Base-by-base conservation (phyloP, 1,139 yeast genomes). In the Suhomyces ambrosiae region DNA sequence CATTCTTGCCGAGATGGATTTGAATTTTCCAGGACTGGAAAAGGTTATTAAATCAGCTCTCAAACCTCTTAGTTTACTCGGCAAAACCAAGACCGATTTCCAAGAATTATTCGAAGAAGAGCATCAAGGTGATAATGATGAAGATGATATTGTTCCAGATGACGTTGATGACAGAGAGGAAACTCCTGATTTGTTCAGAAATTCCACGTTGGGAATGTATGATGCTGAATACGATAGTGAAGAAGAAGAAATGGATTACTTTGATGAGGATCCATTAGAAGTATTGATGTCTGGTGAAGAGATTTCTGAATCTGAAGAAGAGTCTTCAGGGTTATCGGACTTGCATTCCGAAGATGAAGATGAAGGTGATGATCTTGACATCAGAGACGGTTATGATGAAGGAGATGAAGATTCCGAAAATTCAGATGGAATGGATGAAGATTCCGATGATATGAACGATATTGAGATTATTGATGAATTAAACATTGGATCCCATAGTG, bases 181-280 rank as follows among this genome's bases (percentile, higher is more conserved):
- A 38, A 78, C 89, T 0, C 90, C 95, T 0, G 95, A 89, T 56
- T 69, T 90, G 53, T 82, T 89, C 60, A 72, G 84, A 36, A 88
- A 90, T 56, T 89, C 97, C 0, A 87, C 97, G 0, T 70, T 90
- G 35, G 97, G 97, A 2, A 89, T 90, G 96, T 90, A 86, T 56
- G 97, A 90, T 51, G 82, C 86, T 35, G 95, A 86, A 36, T 74
- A 80, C 27, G 88, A 82, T 45, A 81, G 83, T 37, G 90, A 84
- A 32, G 71, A 59, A 22, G 60, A 58, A 19, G 66, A 56, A 22
- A 45, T 47, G 32, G 60, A 56, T 26, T 54, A 46, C 27, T 53
- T 53, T 33, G 70, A 65, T 33, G 61, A 49, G 17, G 67, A 58
- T n/a, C 63, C 62, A 4, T 47, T 65, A 30, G 74, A 67, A 29